A percentile compares a stretch with the other conserved stretches of the same genome.
These are phyloP conservation scores for Aspergillus transmontanensis DNA, from an alignment of 2,329 filamentous ascomycete species.

Conservation along the genomic window DNA sequence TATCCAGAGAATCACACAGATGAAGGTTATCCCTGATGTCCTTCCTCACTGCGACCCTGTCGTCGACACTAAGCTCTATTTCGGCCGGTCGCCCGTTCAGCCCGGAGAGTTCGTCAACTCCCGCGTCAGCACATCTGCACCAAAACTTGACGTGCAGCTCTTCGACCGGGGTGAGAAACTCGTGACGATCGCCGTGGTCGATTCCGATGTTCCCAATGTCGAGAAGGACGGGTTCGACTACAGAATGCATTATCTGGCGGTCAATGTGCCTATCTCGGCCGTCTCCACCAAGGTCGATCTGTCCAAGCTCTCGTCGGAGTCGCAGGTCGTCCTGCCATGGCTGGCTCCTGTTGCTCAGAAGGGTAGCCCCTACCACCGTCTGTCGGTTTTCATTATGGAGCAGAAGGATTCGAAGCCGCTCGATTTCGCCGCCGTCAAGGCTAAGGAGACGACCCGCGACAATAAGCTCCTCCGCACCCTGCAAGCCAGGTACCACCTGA, in stretches of 20 bases:
- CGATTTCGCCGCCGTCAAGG: conserved; percentile 60
- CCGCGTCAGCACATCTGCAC: conserved; percentile 69
- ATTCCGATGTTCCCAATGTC: conserved; percentile 84
- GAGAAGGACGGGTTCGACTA: conserved; percentile 75
- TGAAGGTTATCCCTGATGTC: conserved; percentile 86
- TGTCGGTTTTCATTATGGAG: conserved; percentile 81
- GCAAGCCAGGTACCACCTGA: conserved; percentile 67
- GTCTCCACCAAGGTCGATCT: conserved; percentile 66
- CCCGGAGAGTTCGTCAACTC: conserved; percentile 81
- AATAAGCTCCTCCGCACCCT: conserved; percentile 76
- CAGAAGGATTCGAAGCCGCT: conserved; percentile 66
- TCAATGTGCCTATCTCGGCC: conserved; percentile 68
- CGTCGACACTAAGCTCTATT: conserved; percentile 80
- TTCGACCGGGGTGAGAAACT: conserved; percentile 82
- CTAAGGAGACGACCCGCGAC: conserved; percentile 57
- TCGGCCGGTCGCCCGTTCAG: conserved; percentile 68
- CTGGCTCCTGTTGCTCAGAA: conserved; percentile 84
- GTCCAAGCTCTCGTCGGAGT: conserved; percentile 58
- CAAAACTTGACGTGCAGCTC: conserved; percentile 78
- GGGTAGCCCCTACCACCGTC: conserved; percentile 86
- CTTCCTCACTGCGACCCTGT: conserved; percentile 76
- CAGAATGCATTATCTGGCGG: conserved; percentile 85
- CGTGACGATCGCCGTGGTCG: conserved; percentile 81
- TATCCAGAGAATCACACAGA: conserved; percentile 81
- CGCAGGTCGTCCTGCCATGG: conserved; percentile 77